These are phyloP conservation scores for Lachancea thermotolerans DNA, from an alignment of 805 yeast species.

Conservation along the genomic window DNA sequence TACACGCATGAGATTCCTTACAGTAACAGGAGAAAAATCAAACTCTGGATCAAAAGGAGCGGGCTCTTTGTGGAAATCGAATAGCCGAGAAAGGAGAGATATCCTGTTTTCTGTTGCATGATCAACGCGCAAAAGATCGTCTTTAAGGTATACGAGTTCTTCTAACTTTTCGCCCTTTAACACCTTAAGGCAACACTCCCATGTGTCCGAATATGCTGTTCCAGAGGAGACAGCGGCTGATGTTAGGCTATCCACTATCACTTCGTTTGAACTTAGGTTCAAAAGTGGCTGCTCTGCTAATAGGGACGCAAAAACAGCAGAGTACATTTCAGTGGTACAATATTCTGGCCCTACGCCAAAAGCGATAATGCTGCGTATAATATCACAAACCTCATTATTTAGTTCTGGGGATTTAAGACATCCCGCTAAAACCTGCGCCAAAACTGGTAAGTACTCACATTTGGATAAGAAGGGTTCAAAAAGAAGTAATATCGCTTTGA, in stretches of 20 bases:
- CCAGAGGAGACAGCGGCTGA: not conserved
- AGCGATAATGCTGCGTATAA: constrained; percentile 10
- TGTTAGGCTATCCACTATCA: not conserved
- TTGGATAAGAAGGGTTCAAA: constrained; percentile 8
- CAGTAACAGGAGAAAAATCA: constrained; percentile 4
- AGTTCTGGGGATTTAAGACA: constrained; percentile 9
- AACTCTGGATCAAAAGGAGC: not conserved
- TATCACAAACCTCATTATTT: constrained; percentile 14
- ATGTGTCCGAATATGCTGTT: constrained; percentile 4
- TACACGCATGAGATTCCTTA: constrained; percentile 7
- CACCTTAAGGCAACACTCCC: constrained; percentile 13
- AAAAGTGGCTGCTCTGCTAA: not conserved
- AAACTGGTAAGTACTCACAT: constrained; percentile 3
- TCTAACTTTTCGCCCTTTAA: constrained; percentile 10
- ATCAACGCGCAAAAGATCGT: constrained; percentile 11
- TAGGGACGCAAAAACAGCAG: constrained; percentile 13
- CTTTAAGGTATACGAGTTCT: constrained; percentile 8
- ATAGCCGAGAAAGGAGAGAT: constrained; percentile 16
- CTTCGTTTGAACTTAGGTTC: not conserved
- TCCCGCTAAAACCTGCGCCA: constrained; percentile 11
- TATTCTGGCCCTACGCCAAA: constrained; percentile 3
- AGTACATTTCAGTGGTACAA: constrained; percentile 9
- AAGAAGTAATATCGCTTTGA: constrained; percentile 14
- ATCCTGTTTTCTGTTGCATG: constrained; percentile 7
- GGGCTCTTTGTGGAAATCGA: constrained; percentile 11